phyloP scores from a whole-genome alignment of 768 basidiomycete genomes.

The Plicaturopsis crispa region DNA sequence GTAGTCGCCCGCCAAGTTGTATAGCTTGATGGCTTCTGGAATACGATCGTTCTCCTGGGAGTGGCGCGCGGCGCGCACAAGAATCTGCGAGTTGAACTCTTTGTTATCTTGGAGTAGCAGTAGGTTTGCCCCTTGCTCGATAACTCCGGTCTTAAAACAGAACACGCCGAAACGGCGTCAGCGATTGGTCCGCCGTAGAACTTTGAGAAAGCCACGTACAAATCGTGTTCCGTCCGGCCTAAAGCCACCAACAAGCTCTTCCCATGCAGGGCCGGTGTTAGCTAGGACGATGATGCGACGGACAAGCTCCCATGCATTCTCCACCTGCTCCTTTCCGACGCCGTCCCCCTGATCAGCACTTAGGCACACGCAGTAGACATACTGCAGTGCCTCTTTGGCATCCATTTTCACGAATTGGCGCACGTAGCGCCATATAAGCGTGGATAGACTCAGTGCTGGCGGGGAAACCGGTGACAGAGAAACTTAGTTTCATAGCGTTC shows the following conservation, averaged over 20 bases:
- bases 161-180: constrained; percentile 1
- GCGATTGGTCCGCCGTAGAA: background rate
- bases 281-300: constrained; percentile 73
- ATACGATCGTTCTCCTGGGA: constrained; percentile 81
- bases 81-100: constrained; percentile 76
- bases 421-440: constrained; percentile 88
- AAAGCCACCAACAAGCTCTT: constrained; percentile 91
- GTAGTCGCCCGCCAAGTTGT: constrained; percentile 91
- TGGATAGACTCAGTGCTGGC: constrained; percentile 74
- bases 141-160: constrained; percentile 61
- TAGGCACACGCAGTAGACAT: constrained; percentile 82
- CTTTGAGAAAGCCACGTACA: constrained; percentile 38
- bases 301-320: constrained; percentile 73
- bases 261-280: constrained; percentile 78
- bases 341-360: constrained; percentile 62
- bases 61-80: constrained; percentile 73
- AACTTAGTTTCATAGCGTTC: constrained; percentile 32
- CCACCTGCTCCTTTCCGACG: constrained; percentile 79
- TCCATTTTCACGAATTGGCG: constrained; percentile 90
- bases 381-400: constrained; percentile 90
- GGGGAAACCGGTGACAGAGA: constrained; percentile 59
- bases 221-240: constrained; percentile 84
- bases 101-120: constrained; percentile 60
- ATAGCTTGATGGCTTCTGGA: constrained; percentile 89
- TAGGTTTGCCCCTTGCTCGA: constrained; percentile 76